Evolutionary conservation across 2,329 filamentous ascomycete genomes (phyloP).

Genomic region (Aureobasidium sp.): DNA sequence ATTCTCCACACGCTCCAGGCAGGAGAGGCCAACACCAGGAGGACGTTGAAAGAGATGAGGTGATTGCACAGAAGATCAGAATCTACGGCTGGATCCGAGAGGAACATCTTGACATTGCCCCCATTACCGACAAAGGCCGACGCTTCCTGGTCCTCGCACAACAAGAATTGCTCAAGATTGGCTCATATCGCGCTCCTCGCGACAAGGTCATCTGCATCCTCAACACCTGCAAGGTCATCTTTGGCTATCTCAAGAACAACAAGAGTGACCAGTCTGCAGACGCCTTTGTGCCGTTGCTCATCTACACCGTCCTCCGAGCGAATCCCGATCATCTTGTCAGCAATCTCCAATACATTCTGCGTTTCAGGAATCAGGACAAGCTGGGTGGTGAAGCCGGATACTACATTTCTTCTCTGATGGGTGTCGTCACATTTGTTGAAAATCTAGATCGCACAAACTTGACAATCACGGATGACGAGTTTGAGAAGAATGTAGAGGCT

Average conservation of each 20-base stretch:
- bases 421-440: slow-evolving; percentile 93
- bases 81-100: slow-evolving; percentile 95
- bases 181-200: slow-evolving; percentile 88
- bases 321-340: slow-evolving; percentile 94
- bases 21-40: slow-evolving; percentile 93
- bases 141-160: slow-evolving; percentile 85
- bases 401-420: slow-evolving; percentile 92
- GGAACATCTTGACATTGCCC: slow-evolving; percentile 85
- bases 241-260: slow-evolving; percentile 84
- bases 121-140: slow-evolving; percentile 75
- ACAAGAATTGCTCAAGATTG: slow-evolving; percentile 93
- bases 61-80: slow-evolving; percentile 91
- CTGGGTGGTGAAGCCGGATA: slow-evolving; percentile 96
- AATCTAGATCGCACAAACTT: slow-evolving; percentile 89
- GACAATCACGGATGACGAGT: slow-evolving; percentile 90
- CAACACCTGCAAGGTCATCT: slow-evolving; percentile 99
- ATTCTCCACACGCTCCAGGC: slow-evolving; percentile 60
- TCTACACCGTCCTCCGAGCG: slow-evolving; percentile 89
- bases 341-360: slow-evolving; percentile 95
- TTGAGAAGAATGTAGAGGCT: slow-evolving; percentile 91
- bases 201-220: slow-evolving; percentile 98
- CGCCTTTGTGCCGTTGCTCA: slow-evolving; percentile 88
- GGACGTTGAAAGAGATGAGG: slow-evolving; percentile 91
- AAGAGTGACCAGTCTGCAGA: slow-evolving; percentile 94
- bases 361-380: slow-evolving; percentile 96